Base-by-base conservation (phyloP, 768 basidiomycete genomes). In the Trametes meyenii region DNA sequence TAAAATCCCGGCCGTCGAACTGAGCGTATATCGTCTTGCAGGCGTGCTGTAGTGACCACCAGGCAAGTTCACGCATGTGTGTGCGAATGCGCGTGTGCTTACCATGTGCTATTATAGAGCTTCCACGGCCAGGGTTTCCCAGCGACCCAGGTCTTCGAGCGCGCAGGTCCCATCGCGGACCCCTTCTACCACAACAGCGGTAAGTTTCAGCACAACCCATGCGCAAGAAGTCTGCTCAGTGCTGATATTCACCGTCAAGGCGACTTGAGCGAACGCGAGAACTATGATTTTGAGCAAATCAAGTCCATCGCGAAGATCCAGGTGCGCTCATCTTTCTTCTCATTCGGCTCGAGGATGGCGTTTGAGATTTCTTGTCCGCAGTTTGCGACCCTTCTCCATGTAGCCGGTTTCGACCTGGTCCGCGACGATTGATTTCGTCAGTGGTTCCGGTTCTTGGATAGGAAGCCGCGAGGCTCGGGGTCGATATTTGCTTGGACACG, bases 21-120 rank as follows among this genome's bases (percentile, higher is more conserved):
- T 38, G 36, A 50, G 19, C 33, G 10, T 5, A 5, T 3, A 16
- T 55, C n/a, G 19, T 40, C 26, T 23, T 19, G 14, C 49, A 88
- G 77, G 92, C 84, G 26, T 97, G 94, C 75, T 97, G 95, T 76
- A 94, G 92, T 66, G 95, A 96, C 68, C 92, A 96, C 70, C 91
- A 93, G 80, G 88, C 84, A 69, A 54, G 74, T 64, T 29, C n/a
- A 8, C 13, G 33, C 5, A 36, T 17, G 1, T 33, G 13, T 17
- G 2, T 39, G 24, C 23, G 10, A 23, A 55, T 19, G 21, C 11
- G 36, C 19, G 17, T 42, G 44, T 26, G 14, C 24, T 44, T 33
- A 44, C 56, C 26, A 42, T 21, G 7, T 53, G 19, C 48, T 44
- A 36, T 52, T 6, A 21, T 58, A 93, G 88, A 87, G 88, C 36